Conservation (phyloP, 345 rosid genomes). For the Hibiscus tridactylites region DNA sequence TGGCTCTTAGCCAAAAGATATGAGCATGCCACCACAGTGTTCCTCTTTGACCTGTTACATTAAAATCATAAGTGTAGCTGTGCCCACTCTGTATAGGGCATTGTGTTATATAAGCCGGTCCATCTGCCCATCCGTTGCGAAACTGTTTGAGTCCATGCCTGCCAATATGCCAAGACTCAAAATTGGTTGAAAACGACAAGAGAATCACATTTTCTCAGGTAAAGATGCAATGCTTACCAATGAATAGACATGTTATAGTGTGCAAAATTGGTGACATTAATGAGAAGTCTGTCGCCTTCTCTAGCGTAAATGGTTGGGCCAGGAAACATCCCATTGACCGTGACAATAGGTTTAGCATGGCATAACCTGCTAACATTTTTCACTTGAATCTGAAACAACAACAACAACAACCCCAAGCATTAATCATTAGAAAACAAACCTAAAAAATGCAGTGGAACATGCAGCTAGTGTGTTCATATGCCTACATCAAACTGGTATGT, state of each 20-base stretch:
- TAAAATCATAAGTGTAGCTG: slow-evolving; percentile 45
- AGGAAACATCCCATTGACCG: slow-evolving; percentile 35
- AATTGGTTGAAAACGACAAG: not conserved
- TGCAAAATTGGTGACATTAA: slow-evolving; percentile 48
- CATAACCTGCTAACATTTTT: slow-evolving; percentile 15
- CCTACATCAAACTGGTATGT: slow-evolving; percentile 16
- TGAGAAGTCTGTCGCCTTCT: slow-evolving; percentile 47
- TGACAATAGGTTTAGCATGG: slow-evolving; percentile 17
- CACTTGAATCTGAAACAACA: slow-evolving; percentile 18
- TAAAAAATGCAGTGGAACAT: not conserved
- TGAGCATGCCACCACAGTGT: slow-evolving; percentile 77
- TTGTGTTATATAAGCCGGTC: slow-evolving; percentile 75
- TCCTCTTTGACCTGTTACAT: slow-evolving; percentile 58
- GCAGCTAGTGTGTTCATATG: not conserved
- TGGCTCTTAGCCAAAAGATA: slow-evolving; percentile 59
- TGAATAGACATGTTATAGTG: slow-evolving; percentile 59
- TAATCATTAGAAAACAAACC: not conserved
- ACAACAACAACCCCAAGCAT: not conserved
- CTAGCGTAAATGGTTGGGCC: slow-evolving; percentile 41
- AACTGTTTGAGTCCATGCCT: slow-evolving; percentile 80
- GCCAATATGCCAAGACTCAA: slow-evolving; percentile 15
- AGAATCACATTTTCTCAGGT: not conserved
- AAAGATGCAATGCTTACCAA: slow-evolving; percentile 31
- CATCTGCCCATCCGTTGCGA: slow-evolving; percentile 81
- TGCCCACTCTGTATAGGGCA: slow-evolving; percentile 68